Evolutionary conservation across 345 rosid genomes (phyloP), one percentile per base, ranked within the genome.

Genomic region (Camelina laxa): DNA sequence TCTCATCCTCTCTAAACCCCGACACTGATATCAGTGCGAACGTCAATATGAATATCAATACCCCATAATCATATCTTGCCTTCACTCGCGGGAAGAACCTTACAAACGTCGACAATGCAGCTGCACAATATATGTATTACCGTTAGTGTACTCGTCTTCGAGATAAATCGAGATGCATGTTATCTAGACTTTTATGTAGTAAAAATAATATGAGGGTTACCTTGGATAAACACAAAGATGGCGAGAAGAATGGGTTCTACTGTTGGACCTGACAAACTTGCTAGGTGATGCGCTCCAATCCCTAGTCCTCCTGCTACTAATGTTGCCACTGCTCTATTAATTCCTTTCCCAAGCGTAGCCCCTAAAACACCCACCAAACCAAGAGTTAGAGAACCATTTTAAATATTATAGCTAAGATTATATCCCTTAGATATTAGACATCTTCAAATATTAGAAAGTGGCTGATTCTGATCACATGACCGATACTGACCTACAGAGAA

Each of bases 291-390:
- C 35, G 88, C 91, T 61, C 91, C 93, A 60, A 89, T 49, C 4
- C 91, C 96, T 6, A 93, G 74, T 35, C 82, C 84, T 19, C 88
- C 97, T 0, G 86, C 96, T 4, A 86, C 12, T 13, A 93, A 68
- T 65, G 98, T 91, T 35, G 97, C 98, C 41, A 86, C 33, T 57
- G 84, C 93, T 66, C 97, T 84, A 59, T 91, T 93, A 20, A 90
- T n/a, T 17, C 91, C 98, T 78, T 84, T 91, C 1, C 94, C 84
- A 20, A 92, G 86, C 1, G 96, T 90, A 4, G 90, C 94, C 9
- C 82, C 82, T 80, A 47, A 31, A 24, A 27, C 41, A 41, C 50
- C 31, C 69, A 75, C 30, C 44, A 75, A 7, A 19, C 20, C 56
- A 60, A 68, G 5, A 53, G 53, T 75, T 58, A 38, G 11, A 57